Percentiles rank a stretch among this genome's conserved stretches.
These are phyloP conservation scores for Melanogaster broomeanus DNA, from an alignment of 768 basidiomycete genomes.

Conservation along the genomic window DNA sequence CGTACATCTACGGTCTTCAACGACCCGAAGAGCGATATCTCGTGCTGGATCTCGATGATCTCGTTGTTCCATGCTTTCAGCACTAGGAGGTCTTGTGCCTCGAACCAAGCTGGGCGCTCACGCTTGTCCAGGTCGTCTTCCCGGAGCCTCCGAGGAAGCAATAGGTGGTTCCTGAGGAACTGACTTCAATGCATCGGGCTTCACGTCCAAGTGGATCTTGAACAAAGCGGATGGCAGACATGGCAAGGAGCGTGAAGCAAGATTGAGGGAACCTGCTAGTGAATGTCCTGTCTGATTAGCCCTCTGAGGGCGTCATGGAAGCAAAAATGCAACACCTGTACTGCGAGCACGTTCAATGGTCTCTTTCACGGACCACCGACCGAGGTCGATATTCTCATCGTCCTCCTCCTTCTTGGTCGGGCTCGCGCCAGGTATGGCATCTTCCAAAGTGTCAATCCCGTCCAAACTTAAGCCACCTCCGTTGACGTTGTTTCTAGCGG, in stretches of 20 bases:
- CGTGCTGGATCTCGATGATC: conserved; percentile 76
- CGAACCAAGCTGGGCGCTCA: conserved; percentile 69
- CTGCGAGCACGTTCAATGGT: conserved; percentile 76
- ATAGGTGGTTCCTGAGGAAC: conserved; percentile 62
- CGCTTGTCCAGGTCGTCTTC: conserved; percentile 44
- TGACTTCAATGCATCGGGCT: conserved; percentile 65
- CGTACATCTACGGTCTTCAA: conserved; percentile 79
- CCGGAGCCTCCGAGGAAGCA: conserved; percentile 36
- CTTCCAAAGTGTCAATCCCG: conserved; percentile 47
- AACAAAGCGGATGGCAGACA: conserved; percentile 80
- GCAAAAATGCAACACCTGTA: conserved; percentile 56
- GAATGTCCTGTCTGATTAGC: conserved; percentile 47
- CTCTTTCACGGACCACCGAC: conserved; percentile 68
- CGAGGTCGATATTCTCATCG: conserved; percentile 48
- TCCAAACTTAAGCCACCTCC: conserved; percentile 29
- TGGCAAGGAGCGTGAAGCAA: conserved; percentile 69
- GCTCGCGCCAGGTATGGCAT: conserved; percentile 40
- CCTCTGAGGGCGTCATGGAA: conserved; percentile 35
- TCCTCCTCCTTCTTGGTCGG: conserved; percentile 41
- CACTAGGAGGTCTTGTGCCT: conserved; percentile 74
- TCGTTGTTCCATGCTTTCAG: conserved; percentile 83
- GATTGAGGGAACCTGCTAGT: conserved; percentile 69
- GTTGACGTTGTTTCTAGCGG: conserved; percentile 24
- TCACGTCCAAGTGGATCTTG: conserved; percentile 77
- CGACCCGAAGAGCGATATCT: conserved; percentile 83